phyloP scores from a whole-genome alignment of 2,329 filamentous ascomycete species.

The Pyrenochaeta sp. region DNA sequence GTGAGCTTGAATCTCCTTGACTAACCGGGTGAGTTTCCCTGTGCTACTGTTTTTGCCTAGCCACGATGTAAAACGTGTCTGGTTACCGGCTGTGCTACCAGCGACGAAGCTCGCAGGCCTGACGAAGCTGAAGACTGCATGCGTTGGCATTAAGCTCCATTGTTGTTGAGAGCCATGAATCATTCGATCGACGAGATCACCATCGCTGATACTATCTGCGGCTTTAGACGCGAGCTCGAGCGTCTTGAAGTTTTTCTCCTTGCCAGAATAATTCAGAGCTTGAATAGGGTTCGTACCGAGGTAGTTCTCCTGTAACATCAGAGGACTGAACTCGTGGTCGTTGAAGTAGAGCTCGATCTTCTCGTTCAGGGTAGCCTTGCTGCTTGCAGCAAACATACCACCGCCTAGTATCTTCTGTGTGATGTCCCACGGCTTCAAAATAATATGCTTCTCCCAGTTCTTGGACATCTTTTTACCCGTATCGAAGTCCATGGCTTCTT shows the following conservation, averaged over 20 bases:
- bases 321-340: slow-evolving; percentile 94
- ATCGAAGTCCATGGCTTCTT: slow-evolving; percentile 80
- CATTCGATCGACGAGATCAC: slow-evolving; percentile 95
- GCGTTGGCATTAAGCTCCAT: slow-evolving; percentile 97
- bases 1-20: slow-evolving; percentile 95
- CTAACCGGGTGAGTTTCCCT: slow-evolving; percentile 75
- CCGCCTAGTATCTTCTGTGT: slow-evolving; percentile 89
- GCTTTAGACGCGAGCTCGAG: slow-evolving; percentile 87
- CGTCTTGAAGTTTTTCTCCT: slow-evolving; percentile 79
- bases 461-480: slow-evolving; percentile 94
- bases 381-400: slow-evolving; percentile 83
- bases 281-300: slow-evolving; percentile 79
- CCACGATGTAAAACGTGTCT: slow-evolving; percentile 86
- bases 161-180: slow-evolving; percentile 98
- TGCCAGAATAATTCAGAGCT: slow-evolving; percentile 68
- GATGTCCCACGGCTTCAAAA: slow-evolving; percentile 98
- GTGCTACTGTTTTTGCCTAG: slow-evolving; percentile 92
- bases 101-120: slow-evolving; percentile 86
- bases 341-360: slow-evolving; percentile 99
- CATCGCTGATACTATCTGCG: slow-evolving; percentile 95
- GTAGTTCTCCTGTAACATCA: slow-evolving; percentile 99
- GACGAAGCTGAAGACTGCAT: slow-evolving; percentile 95
- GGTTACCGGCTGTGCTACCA: slow-evolving; percentile 72
- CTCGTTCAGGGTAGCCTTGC: slow-evolving; percentile 89
- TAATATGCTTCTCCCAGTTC: slow-evolving; percentile 96